A percentile compares a stretch with the other conserved stretches of the same genome.
Evolutionary conservation across 225 moss, liverwort and hornwort species (phyloP).

Genomic region (Marchantia polymorpha): DNA sequence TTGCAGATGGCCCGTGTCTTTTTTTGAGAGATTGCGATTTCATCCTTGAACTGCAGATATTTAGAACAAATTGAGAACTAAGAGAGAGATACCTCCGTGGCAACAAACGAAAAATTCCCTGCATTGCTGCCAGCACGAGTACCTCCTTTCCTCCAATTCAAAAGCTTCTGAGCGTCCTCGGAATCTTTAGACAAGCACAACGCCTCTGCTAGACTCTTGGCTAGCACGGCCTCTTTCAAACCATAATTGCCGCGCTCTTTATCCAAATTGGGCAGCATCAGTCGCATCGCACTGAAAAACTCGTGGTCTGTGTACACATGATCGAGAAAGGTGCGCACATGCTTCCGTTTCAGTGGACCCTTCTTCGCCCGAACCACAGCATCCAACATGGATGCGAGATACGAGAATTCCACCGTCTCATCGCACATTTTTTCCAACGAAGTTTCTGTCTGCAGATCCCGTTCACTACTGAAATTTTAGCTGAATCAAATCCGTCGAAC

Average conservation of each 20-base stretch:
- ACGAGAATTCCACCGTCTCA: slow-evolving; percentile 57
- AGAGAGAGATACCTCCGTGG: slow-evolving; percentile 54
- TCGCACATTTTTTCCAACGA: slow-evolving; percentile 62
- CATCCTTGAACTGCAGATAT: neutral
- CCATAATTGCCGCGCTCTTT: slow-evolving; percentile 78
- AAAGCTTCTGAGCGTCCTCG: slow-evolving; percentile 75
- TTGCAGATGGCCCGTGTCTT: too few species aligned
- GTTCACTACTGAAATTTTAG: too few species aligned
- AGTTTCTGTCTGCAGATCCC: too few species aligned
- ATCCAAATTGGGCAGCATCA: slow-evolving; percentile 79
- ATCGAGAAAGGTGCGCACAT: slow-evolving; percentile 70
- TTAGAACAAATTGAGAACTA: neutral
- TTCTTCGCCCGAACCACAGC: slow-evolving; percentile 49
- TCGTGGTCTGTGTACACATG: slow-evolving; percentile 57
- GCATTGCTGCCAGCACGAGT: slow-evolving; percentile 79
- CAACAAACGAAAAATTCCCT: slow-evolving; percentile 73
- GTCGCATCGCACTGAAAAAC: slow-evolving; percentile 75
- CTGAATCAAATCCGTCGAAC: too few species aligned
- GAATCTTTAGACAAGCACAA: slow-evolving; percentile 72
- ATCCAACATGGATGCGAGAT: slow-evolving; percentile 62
- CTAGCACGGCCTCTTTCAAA: slow-evolving; percentile 70
- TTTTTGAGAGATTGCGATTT: too few species aligned
- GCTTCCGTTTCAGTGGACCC: slow-evolving; percentile 55
- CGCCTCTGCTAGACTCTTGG: slow-evolving; percentile 64
- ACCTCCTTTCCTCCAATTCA: slow-evolving; percentile 93